Evolutionary conservation across 768 basidiomycete genomes (phyloP), one percentile per base, ranked within the genome.

Genomic region (Cantharellus cinnabarinus): DNA sequence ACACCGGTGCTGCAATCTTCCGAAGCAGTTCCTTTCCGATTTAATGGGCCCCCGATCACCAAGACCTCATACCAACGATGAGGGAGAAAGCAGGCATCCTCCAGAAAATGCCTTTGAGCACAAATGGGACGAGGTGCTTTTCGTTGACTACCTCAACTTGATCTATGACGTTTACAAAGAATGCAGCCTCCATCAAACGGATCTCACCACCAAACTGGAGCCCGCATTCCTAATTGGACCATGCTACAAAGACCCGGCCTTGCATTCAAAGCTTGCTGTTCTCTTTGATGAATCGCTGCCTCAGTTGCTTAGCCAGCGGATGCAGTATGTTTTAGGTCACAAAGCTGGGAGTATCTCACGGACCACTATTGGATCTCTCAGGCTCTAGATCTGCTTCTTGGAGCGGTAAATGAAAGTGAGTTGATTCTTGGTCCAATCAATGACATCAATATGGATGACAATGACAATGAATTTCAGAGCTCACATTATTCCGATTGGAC

Each of bases 351-450:
- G 59, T 79, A 83, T 2, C 71, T 99, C 20, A 80, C 87, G 2
- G 90, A 94, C 61, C 80, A 86, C 58, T 89, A 95, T 65, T 99
- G 95, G 95, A 83, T 93, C 41, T 83, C 86, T 63, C 76, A 98
- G 20, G 89, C 91, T 14, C 73, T 97, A 37, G 85, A 94, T 66
- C 80, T 97, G 41, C 72, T 98, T 4, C 77, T 98, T 15, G 87
- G 89, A n/a, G 73, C 78, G n/a, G 72, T 79, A 14, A 77, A 79
- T 57, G 66, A 65, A 3, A 54, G 59, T 34, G 77, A 78, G 44
- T 57, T 65, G 39, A 65, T 66, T 59, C 72, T 69, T 68, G 38
- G 62, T 59, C 75, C 70, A 69, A 73, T 67, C 61, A 70, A 37
- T 37, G 52, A 54, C 35, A 37, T 37, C 35, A 7, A 37, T 37